These are phyloP conservation scores for Saksenaea oblongispora DNA, from an alignment of 371 early-diverging fungal species.

Conservation along the genomic window DNA sequence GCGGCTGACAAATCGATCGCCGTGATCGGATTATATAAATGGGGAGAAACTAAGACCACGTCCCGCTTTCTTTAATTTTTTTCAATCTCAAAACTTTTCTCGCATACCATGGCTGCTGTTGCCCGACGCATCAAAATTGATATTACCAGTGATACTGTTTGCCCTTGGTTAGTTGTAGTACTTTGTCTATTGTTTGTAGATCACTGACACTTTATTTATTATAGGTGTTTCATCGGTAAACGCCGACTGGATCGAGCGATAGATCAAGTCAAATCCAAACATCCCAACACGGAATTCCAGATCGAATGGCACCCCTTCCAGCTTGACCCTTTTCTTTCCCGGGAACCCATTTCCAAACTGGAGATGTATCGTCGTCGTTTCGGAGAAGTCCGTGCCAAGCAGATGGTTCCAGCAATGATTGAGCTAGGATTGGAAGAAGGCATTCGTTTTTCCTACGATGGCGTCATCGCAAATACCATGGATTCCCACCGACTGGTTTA, in stretches of 20 bases:
- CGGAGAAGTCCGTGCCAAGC: slow-evolving; percentile 48
- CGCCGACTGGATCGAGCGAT: slow-evolving; percentile 69
- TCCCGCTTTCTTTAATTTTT: background rate
- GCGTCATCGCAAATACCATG: slow-evolving; percentile 63
- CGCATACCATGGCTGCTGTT: background rate
- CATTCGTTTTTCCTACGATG: slow-evolving; percentile 62
- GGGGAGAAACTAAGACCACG: background rate
- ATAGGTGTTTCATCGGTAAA: slow-evolving; percentile 69
- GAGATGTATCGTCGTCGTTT: slow-evolving; percentile 59
- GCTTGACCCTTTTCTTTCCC: slow-evolving; percentile 53
- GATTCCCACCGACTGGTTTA: slow-evolving; percentile 71
- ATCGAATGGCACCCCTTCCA: slow-evolving; percentile 68
- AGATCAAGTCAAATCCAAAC: slow-evolving; percentile 35
- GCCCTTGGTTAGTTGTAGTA: slow-evolving; percentile 12
- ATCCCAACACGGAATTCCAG: slow-evolving; percentile 54
- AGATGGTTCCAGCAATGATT: slow-evolving; percentile 54
- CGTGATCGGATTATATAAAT: background rate
- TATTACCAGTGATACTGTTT: slow-evolving; percentile 17
- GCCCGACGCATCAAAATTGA: slow-evolving; percentile 16
- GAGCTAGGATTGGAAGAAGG: slow-evolving; percentile 59
- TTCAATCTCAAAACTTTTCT: background rate
- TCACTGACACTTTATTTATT: background rate
- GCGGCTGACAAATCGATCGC: background rate
- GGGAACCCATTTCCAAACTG: slow-evolving; percentile 46
- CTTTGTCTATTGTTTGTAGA: background rate